A percentile compares a stretch with the other conserved stretches of the same genome.
Conservation (phyloP, 1,284 basidiomycete genomes). For the Ustilago curta region DNA sequence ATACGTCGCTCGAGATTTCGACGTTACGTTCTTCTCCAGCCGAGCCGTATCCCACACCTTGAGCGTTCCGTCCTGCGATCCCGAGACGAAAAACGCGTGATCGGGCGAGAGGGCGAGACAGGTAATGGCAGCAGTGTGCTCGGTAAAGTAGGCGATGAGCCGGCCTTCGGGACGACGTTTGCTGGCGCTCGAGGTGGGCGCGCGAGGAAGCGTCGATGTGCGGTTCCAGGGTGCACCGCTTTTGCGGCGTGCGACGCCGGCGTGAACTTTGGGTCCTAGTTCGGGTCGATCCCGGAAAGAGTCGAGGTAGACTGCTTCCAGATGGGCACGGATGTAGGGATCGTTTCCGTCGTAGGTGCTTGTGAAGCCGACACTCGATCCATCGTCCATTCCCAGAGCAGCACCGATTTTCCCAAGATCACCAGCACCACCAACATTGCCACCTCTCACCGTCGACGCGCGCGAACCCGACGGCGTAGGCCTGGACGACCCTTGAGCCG, state of each 20-base stretch:
- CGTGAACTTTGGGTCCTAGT: conserved; percentile 42
- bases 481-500: conserved; percentile 28
- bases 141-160: conserved; percentile 71
- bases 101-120: conserved; percentile 89
- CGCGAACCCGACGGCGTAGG: conserved; percentile 48
- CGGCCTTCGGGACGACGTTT: conserved; percentile 63
- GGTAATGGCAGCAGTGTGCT: conserved; percentile 73
- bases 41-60: conserved; percentile 86
- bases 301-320: conserved; percentile 58
- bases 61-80: conserved; percentile 85
- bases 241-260: conserved; percentile 31
- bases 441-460: conserved; percentile 34
- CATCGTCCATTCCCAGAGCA: conserved; percentile 13
- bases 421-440: conserved; percentile 7
- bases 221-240: conserved; percentile 16
- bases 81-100: conserved; percentile 90
- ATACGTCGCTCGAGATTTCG: conserved; percentile 70
- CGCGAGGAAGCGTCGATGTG: conserved; percentile 23
- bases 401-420: conserved; percentile 20
- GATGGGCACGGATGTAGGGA: conserved; percentile 65
- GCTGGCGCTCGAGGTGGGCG: conserved; percentile 41
- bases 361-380: conserved; percentile 31
- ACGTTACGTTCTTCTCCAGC: conserved; percentile 79
- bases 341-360: conserved; percentile 66
- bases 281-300: conserved; percentile 55